These are phyloP conservation scores for Candida sp. DNA, from an alignment of 1,139 yeast genomes.

Conservation along the genomic window DNA sequence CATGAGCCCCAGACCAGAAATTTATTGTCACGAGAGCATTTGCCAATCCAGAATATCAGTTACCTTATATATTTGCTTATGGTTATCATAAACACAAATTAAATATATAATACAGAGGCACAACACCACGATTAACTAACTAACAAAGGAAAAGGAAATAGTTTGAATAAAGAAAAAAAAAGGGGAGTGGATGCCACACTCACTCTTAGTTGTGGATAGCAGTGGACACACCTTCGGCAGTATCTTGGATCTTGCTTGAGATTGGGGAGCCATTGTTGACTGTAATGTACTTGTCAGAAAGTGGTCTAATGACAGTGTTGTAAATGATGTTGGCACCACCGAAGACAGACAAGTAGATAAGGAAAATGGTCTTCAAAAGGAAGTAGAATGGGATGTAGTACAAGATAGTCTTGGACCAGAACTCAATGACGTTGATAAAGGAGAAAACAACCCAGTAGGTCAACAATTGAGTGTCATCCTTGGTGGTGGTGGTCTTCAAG, in stretches of 20 bases:
- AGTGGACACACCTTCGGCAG: slow-evolving; percentile 53
- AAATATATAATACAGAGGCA: slow-evolving; percentile 2
- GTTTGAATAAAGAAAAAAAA: background rate
- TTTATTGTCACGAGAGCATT: too few species aligned
- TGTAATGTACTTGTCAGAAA: slow-evolving; percentile 60
- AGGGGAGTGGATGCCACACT: background rate
- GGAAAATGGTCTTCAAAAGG: slow-evolving; percentile 87
- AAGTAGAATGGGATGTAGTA: slow-evolving; percentile 98
- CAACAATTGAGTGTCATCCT: slow-evolving; percentile 85
- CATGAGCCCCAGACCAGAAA: too few species aligned
- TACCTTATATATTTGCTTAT: background rate
- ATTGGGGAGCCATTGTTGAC: slow-evolving; percentile 29
- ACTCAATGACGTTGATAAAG: slow-evolving; percentile 86
- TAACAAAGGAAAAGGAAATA: background rate
- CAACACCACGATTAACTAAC: background rate
- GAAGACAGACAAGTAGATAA: slow-evolving; percentile 85
- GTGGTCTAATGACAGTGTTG: slow-evolving; percentile 67
- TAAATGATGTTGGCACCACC: slow-evolving; percentile 86
- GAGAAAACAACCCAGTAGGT: slow-evolving; percentile 99
- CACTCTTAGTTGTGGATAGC: slow-evolving; percentile 15
- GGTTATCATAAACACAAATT: background rate
- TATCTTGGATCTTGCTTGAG: slow-evolving; percentile 42
- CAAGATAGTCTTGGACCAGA: slow-evolving; percentile 92
- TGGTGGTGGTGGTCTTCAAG: slow-evolving; percentile 66
- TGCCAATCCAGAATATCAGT: too few species aligned